Evolutionary conservation across 495 filamentous ascomycete species (phyloP).

Genomic region (Tuber calosporum): DNA sequence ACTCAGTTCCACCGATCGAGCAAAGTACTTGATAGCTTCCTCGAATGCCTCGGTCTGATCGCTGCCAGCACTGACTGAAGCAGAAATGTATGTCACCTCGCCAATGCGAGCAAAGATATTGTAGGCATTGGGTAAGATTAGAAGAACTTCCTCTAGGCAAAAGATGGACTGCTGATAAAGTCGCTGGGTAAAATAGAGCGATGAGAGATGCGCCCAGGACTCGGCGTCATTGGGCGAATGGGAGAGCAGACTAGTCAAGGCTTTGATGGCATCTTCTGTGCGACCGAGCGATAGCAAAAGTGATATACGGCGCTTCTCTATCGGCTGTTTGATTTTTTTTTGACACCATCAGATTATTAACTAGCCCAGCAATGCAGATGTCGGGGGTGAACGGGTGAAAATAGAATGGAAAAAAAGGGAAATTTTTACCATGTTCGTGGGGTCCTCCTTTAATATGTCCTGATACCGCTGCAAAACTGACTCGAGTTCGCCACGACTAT

Average conservation of each 20-base stretch:
- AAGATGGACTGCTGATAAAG: conserved; percentile 75
- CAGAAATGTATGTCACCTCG: conserved; percentile 65
- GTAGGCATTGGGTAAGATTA: conserved; percentile 90
- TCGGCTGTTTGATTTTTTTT: conserved; percentile 51
- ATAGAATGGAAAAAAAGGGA: conserved; percentile 9
- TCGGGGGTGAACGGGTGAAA: conserved; percentile 1
- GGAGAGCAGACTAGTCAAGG: conserved; percentile 66
- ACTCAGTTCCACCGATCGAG: conserved; percentile 85
- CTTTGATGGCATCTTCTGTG: conserved; percentile 62
- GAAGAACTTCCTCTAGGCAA: conserved; percentile 79
- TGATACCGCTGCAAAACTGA: conserved; percentile 69
- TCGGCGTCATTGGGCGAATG: conserved; percentile 85
- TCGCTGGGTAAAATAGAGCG: conserved; percentile 71
- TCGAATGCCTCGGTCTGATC: conserved; percentile 50
- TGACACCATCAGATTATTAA: conserved; percentile 17
- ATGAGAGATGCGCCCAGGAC: conserved; percentile 85
- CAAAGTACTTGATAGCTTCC: conserved; percentile 74
- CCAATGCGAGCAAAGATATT: conserved; percentile 89
- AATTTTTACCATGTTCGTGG: conserved; percentile 67
- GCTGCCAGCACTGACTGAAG: conserved; percentile 42
- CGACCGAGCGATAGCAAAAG: conserved; percentile 66
- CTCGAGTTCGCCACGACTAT: conserved; percentile 56
- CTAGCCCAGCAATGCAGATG: not conserved
- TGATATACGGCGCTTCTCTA: conserved; percentile 77
- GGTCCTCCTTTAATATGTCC: conserved; percentile 60